Evolutionary conservation across 306 rosid species (phyloP), one percentile per base, ranked within the genome.

Genomic region (Fagus crenata): DNA sequence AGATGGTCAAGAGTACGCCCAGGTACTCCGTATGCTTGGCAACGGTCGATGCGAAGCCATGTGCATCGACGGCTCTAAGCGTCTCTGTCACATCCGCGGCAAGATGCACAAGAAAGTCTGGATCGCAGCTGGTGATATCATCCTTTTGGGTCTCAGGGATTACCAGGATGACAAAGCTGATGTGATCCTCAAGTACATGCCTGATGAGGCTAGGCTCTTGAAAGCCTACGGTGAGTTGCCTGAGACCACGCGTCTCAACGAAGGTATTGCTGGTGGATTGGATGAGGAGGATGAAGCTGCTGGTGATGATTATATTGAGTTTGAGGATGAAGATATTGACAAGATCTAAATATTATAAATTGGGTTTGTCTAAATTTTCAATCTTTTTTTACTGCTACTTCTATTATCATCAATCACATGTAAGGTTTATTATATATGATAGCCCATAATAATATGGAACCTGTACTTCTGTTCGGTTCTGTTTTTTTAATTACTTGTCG

Each of bases 71-170:
- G 84, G 84, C 14, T 73, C 86, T 6, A 85, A 85, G 63, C 69
- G 89, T 0, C 89, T 85, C 67, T 80, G 89, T 59, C 89, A 85
- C 74, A 82, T 85, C 65, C 82, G 89, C 0, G 89, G 86, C 3
- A 85, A 85, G 83, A 82, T 85, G 89, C 89, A 85, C 74, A 85
- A 85, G 74, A 85, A 85, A 74, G 89, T 85, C 0, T 85, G 89
- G 89, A 85, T 85, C 75, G 84, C 87, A 18, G 85, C 82, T 17
- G 87, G 85, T 2, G 87, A 84, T 58, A 84, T 84, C 72, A 77
- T 84, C 72, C 87, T 84, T 31, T 85, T 84, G 0, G 87, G 87
- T 0, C 85, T 84, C 12, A 75, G 85, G 49, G 85, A 84, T 3
- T 84, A 81, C 60, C 87, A 84, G 78, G 83, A 84, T 35, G 85